Evolutionary conservation across 257 asterid species (phyloP), one percentile per base, ranked within the genome.

Genomic region (Voacanga thouarsii): DNA sequence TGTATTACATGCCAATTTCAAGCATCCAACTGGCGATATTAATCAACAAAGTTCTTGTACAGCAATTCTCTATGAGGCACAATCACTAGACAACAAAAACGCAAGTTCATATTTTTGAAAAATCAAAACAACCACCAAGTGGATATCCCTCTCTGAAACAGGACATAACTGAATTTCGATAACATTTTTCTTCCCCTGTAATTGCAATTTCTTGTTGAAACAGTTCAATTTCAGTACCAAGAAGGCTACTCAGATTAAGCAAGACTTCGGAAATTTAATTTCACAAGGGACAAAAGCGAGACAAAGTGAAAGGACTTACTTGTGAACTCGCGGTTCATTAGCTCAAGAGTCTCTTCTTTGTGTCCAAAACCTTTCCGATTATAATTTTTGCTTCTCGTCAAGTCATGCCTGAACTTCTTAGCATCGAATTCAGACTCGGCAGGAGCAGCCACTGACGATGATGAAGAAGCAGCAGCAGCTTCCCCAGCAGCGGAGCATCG

Each of bases 341-440:
- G 91, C 81, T 93, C 92, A 26, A 89, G 91, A 66, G 97, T 96
- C 70, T 88, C 97, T 77, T 81, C 83, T 57, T 92, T 93, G 65
- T 84, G 89, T 18, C 99, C 99, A 83, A 96, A 96, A 12, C 99
- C 99, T 85, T 80, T 90, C 77, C 97, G 96, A 71, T 96, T 96
- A 81, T 90, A 96, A 83, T 93, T 92, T 84, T 90, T 65, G 81
- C 99, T 96, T 87, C 99, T 88, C 28, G 97, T 87, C 92, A 96
- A 82, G 89, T 92, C 88, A 81, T 88, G 90, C 80, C 99, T 87
- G 74, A 95, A 93, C 70, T 84, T 88, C 90, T 93, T 95, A 2
- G 98, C 80, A 75, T 95, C 97, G 73, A 95, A 92, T 44, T 90
- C 96, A 26, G 89, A 81, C 23, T 87, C 87, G 11, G 71, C 84